Conservation (phyloP, 805 yeast species). For the Lachancea sp. region DNA sequence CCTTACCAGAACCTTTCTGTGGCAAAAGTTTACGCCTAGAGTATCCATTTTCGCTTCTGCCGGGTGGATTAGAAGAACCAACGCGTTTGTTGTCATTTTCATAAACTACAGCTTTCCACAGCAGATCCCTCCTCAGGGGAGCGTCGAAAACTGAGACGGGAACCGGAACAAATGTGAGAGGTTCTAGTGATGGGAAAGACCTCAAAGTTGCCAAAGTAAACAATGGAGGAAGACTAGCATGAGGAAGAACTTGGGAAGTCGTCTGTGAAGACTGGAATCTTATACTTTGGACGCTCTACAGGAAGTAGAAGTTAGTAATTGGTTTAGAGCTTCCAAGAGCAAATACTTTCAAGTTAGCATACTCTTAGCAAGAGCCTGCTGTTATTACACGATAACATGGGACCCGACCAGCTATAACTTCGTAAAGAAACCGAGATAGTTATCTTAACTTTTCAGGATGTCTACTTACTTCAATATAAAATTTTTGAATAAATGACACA, state of each 20-base stretch:
- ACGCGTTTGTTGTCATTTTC: slow-evolving; percentile 88
- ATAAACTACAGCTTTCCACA: slow-evolving; percentile 90
- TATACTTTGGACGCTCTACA: slow-evolving; percentile 9
- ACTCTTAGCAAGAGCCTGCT: slow-evolving; percentile 5
- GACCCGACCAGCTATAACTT: too few relatives aligned
- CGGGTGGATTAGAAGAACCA: slow-evolving; percentile 81
- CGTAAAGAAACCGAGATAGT: too few relatives aligned
- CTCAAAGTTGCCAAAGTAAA: slow-evolving; percentile 74
- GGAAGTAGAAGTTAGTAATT: slow-evolving; percentile 1
- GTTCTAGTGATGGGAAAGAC: slow-evolving; percentile 86
- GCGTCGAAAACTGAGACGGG: slow-evolving; percentile 61
- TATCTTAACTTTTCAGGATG: too few relatives aligned
- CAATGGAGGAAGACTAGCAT: slow-evolving; percentile 48
- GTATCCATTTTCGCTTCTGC: slow-evolving; percentile 80
- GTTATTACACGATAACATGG: slow-evolving; percentile 1
- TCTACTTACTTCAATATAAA: too few relatives aligned
- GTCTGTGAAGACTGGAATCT: slow-evolving; percentile 13
- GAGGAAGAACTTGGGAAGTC: slow-evolving; percentile 13
- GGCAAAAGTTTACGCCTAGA: slow-evolving; percentile 76
- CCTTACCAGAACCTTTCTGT: slow-evolving; percentile 92
- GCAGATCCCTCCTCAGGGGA: slow-evolving; percentile 81
- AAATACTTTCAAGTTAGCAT: background rate
- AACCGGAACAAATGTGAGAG: slow-evolving; percentile 68
- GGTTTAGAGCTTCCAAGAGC: background rate
- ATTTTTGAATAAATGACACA: too few relatives aligned